These are phyloP conservation scores for Yarrowia divulgata DNA, from an alignment of 805 yeast genomes.

Conservation along the genomic window DNA sequence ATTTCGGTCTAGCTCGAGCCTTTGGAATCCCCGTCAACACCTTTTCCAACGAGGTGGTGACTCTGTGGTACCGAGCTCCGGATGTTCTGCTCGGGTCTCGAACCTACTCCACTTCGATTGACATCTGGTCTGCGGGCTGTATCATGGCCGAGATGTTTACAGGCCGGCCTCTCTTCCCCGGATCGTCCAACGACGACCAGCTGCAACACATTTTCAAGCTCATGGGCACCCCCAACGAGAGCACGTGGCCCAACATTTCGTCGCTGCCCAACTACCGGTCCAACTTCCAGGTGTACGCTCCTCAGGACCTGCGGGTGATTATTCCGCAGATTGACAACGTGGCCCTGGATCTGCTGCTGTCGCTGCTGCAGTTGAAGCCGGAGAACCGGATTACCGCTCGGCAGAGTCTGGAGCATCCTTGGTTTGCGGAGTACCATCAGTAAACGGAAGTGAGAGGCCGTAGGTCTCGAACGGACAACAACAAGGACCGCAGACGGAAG, in stretches of 20 bases:
- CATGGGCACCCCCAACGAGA: constrained; percentile 96
- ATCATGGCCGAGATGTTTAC: constrained; percentile 98
- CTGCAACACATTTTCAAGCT: constrained; percentile 87
- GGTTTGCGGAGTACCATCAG: constrained; percentile 73
- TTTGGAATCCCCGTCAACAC: constrained; percentile 97
- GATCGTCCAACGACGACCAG: constrained; percentile 95
- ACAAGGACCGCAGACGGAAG: too few relatives aligned
- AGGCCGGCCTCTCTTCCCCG: constrained; percentile 97
- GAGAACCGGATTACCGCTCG: constrained; percentile 61
- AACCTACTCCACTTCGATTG: constrained; percentile 95
- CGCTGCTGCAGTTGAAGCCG: constrained; percentile 61
- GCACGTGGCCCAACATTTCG: constrained; percentile 97
- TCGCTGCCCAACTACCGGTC: constrained; percentile 85
- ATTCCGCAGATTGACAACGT: constrained; percentile 73
- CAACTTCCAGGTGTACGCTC: constrained; percentile 83
- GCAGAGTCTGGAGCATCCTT: constrained; percentile 66
- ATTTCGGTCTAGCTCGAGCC: constrained; percentile 95
- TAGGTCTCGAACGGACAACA: too few relatives aligned
- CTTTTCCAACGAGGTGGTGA: constrained; percentile 97
- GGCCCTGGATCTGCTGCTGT: constrained; percentile 71
- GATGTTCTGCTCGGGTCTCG: constrained; percentile 94
- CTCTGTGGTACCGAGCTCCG: constrained; percentile 98
- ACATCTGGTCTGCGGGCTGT: constrained; percentile 99
- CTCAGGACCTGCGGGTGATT: constrained; percentile 79
- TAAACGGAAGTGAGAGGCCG: background rate